Percentiles rank a stretch among this genome's conserved stretches.
These are phyloP conservation scores for Populus deltoides DNA, from an alignment of 345 rosid genomes.

Conservation along the genomic window DNA sequence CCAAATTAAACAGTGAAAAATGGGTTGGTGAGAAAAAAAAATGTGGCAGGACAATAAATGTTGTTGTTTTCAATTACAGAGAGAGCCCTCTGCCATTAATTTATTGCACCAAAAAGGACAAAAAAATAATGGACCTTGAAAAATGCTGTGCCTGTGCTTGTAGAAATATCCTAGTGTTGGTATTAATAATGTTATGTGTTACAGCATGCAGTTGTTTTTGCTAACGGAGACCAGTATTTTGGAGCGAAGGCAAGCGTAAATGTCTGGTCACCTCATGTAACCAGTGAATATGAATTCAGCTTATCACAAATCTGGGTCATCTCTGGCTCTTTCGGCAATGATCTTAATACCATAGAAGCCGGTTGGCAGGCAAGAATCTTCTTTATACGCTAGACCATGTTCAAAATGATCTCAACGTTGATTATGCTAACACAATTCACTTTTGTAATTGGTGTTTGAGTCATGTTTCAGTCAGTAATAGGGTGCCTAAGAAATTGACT, in stretches of 20 bases:
- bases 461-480: no score
- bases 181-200: neutral
- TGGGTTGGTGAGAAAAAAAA: neutral
- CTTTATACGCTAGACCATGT: neutral
- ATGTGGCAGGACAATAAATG: neutral
- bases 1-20: neutral
- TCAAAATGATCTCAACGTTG: neutral
- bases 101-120: neutral
- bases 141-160: neutral
- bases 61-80: neutral
- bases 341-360: constrained; percentile 37
- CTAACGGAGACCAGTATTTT: constrained; percentile 33
- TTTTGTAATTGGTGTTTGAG: neutral
- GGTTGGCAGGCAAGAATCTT: constrained; percentile 34
- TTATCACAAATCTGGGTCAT: constrained; percentile 37
- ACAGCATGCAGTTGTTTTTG: constrained; percentile 38
- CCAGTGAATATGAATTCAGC: constrained; percentile 27
- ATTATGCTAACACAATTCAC: no score
- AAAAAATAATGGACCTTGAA: neutral
- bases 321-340: constrained; percentile 35
- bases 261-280: constrained; percentile 33
- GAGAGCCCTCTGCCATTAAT: constrained; percentile 6
- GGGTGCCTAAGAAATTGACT: neutral
- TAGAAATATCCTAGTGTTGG: neutral
- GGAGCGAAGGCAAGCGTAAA: constrained; percentile 36